These are phyloP conservation scores for Leccinum pseudoinsigne DNA, from an alignment of 1,284 basidiomycete species.

Conservation along the genomic window DNA sequence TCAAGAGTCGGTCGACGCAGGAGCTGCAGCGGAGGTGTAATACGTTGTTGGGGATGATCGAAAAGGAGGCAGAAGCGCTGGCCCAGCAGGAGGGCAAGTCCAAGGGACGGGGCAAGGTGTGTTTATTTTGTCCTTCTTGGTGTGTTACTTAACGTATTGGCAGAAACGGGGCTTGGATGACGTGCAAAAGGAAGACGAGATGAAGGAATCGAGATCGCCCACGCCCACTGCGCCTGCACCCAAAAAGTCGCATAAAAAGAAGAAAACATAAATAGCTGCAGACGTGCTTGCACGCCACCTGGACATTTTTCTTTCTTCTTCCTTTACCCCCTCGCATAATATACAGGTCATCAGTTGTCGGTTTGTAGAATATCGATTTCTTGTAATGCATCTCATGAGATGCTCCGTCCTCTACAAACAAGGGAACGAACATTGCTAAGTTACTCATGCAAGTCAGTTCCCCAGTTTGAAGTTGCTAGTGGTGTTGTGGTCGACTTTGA, in stretches of 20 bases:
- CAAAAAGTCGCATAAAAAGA: constrained; percentile 56
- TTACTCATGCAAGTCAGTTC: not conserved
- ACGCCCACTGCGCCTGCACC: constrained; percentile 46
- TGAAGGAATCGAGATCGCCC: constrained; percentile 55
- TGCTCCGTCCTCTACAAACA: not conserved
- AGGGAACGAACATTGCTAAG: not conserved
- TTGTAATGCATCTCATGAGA: not conserved
- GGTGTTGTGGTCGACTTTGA: not conserved
- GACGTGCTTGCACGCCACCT: not conserved
- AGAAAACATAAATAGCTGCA: constrained; percentile 40
- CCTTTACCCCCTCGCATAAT: not conserved
- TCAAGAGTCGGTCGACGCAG: constrained; percentile 91
- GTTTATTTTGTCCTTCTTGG: constrained; percentile 18
- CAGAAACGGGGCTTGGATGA: constrained; percentile 71
- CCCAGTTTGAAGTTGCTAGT: not conserved
- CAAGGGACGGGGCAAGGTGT: constrained; percentile 64
- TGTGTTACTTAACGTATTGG: not conserved
- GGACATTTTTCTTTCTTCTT: not conserved
- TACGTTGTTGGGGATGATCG: constrained; percentile 88
- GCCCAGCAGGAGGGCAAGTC: constrained; percentile 67
- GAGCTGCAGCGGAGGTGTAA: constrained; percentile 91
- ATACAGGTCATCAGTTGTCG: not conserved
- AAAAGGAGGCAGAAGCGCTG: constrained; percentile 81
- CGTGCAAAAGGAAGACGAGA: constrained; percentile 55
- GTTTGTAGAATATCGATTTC: constrained; percentile 1